These are phyloP conservation scores for Sporobolomyces pararoseus DNA, from an alignment of 768 basidiomycete genomes.

Conservation along the genomic window DNA sequence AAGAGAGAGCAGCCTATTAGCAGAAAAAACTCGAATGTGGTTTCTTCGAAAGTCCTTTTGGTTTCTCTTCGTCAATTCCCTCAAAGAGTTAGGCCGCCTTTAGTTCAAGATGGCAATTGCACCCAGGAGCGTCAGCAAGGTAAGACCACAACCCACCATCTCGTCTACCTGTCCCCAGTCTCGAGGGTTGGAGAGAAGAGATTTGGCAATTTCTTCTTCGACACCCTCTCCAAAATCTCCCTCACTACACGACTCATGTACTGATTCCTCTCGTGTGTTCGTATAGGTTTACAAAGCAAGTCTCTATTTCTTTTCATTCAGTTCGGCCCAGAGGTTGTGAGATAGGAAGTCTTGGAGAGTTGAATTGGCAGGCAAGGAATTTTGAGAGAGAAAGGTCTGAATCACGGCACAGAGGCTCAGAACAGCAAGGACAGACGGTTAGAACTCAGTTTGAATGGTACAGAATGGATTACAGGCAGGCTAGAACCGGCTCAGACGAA, in stretches of 20 bases:
- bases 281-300: no score
- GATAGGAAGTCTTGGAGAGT: no score
- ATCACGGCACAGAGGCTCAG: neutral
- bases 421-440: neutral
- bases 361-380: no score
- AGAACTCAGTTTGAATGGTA: neutral
- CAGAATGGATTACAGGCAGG: neutral
- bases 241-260: no score
- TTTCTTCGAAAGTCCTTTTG: neutral
- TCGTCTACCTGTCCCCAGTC: no score
- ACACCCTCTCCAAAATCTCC: no score
- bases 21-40: neutral
- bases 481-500: neutral
- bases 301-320: no score
- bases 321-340: no score
- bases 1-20: neutral
- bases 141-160: neutral
- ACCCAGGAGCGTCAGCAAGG: slow-evolving; percentile 24
- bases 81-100: slow-evolving; percentile 19
- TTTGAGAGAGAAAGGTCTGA: no score
- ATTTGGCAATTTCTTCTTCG: no score
- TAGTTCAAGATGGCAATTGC: slow-evolving; percentile 26
- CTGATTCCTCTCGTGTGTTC: no score
- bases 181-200: neutral
- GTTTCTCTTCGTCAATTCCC: neutral